Evolutionary conservation across 805 yeast genomes (phyloP), one percentile per base, ranked within the genome.

Genomic region (Candida golubevii): DNA sequence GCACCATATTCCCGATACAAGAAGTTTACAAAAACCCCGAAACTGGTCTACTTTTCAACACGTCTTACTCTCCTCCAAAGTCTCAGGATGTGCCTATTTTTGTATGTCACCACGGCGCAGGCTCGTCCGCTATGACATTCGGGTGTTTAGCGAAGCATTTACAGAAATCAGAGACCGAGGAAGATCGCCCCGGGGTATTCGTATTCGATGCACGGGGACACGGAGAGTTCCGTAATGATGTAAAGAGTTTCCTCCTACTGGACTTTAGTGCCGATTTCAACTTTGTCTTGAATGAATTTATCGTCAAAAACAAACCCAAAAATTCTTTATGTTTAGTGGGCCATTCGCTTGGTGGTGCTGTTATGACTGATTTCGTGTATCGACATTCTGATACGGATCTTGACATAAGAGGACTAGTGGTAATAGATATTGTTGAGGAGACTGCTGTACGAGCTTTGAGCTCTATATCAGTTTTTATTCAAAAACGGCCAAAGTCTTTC

Each of bases 361-460:
- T 93, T 3, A 53, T 88, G 29, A 76, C 96, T 0, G 73, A 74
- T 35, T 75, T 78, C 1, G 60, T 79, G 6, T 40, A 59, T 9
- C 49, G 56, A 4, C 31, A 49, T 7, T 51, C 55, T 2, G 50
- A 65, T 18, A 29, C 7, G 14, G 42, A 30, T 36, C 60, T 14
- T 58, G 55, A 54, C 5, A 59, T 86, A 2, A 71, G 76, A 31
- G 99, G 98, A 0, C 63, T 93, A 3, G 76, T 79, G 0, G 80
- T 90, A 72, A 65, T 93, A 13, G 99, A 93, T 62, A 93, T 93
- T 2, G 97, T 93, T 1, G 99, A 93, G 59, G 98, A 90, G 47
- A 83, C 93, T 0, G 97, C 98, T 0, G 72, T 85, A 1, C 74
- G 75, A 33, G 81, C 96, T 0, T 66, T 93, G 6, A 56, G 59